Base-by-base conservation (phyloP, 192 early-diverging fungal genomes). In the Kappamyces sp. region DNA sequence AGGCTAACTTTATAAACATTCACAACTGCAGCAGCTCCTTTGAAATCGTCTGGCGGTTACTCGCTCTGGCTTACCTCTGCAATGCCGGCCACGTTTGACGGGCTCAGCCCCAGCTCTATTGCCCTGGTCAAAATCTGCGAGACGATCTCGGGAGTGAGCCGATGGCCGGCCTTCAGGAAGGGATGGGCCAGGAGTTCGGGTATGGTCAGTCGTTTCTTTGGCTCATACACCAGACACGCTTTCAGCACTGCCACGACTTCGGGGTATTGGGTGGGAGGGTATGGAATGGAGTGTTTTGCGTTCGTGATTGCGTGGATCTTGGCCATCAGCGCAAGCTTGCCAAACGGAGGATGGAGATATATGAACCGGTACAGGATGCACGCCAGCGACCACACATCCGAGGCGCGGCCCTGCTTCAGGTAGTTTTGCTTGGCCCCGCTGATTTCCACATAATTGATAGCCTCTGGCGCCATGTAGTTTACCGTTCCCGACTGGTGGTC, bases 401-500 rank as follows among this genome's bases (percentile, higher is more conserved):
- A 85, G 0, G 92, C 66, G 0, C 86, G 72, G 3, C 91, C 91
- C 11, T 91, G 71, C 76, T 78, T 72, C 2, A 64, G 53, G 40
- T 66, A 65, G 32, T 53, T 51, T 49, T 52, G 49, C 35, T 66
- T 60, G 4, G 46, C 29, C 29, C 60, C 61, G 7, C 40, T 33
- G 33, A 54, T 52, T n/a, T 74, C 68, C 8, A 54, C 65, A 49
- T 54, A 67, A 2, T 71, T 59, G 59, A 94, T 84, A 1, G 91
- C 83, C 66, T 98, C 95, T 0, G 95, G 95, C 1, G 92, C 81
- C 93, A 98, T 98, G 66, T 96, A 98, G 57, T 94, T 94, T 5
- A 89, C 73, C 0, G 95, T 98, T 2, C 95, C 95, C 15, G 85
- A 71, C 57, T 92, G 90, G 50, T 82, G 75, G 48, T 94, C 91